Evolutionary conservation across 768 basidiomycete species (phyloP), one percentile per base, ranked within the genome.

Genomic region (Botryobasidium botryosum): DNA sequence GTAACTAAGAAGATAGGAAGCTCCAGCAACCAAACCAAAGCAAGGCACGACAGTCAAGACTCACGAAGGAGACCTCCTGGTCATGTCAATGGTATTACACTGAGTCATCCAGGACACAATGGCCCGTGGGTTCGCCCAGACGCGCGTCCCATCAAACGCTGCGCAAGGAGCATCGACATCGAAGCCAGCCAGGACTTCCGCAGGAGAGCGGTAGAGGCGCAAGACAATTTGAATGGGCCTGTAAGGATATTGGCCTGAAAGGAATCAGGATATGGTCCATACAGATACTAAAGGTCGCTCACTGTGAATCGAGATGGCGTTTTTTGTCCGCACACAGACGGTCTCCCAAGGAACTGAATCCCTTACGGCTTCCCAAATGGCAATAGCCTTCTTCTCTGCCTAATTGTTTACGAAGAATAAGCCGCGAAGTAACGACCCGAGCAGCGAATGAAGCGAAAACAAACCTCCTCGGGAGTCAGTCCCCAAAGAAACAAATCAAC

Each of bases 131-230:
- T 70, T 75, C 4, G 71, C 74, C 63, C 67, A 72, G 10, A 77
- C 69, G n/a, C 66, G 70, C 40, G 61, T 48, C 46, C 70, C 70
- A 50, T 72, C 66, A 43, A 63, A 77, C 1, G 69, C 68, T 43
- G 69, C 73, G 59, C 73, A 76, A 4, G 75, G 72, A 0, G 71
- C 71, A 48, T 79, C 75, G 35, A 79, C 68, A 51, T 79, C 76
- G 50, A 79, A 79, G 6, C 75, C 76, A 4, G 75, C 72, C 1
- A 79, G 63, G 43, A 79, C 65, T 53, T 79, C 76, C 0, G 74
- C 74, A 15, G 75, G 75, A 28, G 74, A 75, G 12, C 57, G 62
- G 51, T 77, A 79, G 1, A 79, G 62, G 17, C 75, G 69, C n/a
- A 77, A 61, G 4, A 77, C 69, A 45, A 79, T 74, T 54, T 77